Base-by-base conservation (phyloP, 2,329 filamentous ascomycete species). In the Stagonosporopsis chrysanthemi region DNA sequence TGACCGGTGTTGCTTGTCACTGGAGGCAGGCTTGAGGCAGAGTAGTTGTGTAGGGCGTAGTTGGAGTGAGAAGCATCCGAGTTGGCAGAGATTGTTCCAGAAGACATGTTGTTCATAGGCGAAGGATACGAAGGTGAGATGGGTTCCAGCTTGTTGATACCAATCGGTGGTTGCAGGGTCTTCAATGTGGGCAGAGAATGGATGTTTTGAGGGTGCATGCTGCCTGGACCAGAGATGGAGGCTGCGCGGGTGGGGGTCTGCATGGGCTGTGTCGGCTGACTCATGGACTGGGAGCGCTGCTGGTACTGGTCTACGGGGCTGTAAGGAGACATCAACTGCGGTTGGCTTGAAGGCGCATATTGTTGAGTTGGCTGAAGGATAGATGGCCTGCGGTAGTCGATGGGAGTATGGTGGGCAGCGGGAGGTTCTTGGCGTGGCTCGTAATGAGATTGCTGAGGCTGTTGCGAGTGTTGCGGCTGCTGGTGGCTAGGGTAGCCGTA, bases 61-160 rank as follows among this genome's bases (percentile, higher is more conserved):
- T 54, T 67, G 22, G 69, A 64, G 48, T 60, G 57, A 6, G 67
- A 60, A 2, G 60, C 54, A 39, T 76, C 73, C 4, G 74, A 74
- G 19, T 67, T 70, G 24, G 69, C 72, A 49, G 73, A 76, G 65
- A 75, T 70, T 44, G 70, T 62, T 26, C 63, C 68, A 19, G 66
- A 63, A 44, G 69, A 72, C 45, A 75, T 60, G 4, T 62, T 58
- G 52, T 69, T 67, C 48, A 70, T 74, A 52, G 73, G 75, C 17
- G 74, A 76, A 28, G 74, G 69, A 47, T 78, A 79, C n/a, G 74
- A 70, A 0, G 80, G 80, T n/a, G 80, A 81, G 4, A 77, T 70
- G 5, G 78, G 77, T 52, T 81, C 79, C 38, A 78, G 61, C 55
- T 77, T 78, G 4, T 78, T 69, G 22, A 58, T 57, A 47, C 55